These are phyloP conservation scores for Citrullus colocynthis DNA, from an alignment of 306 rosid genomes.

Conservation along the genomic window DNA sequence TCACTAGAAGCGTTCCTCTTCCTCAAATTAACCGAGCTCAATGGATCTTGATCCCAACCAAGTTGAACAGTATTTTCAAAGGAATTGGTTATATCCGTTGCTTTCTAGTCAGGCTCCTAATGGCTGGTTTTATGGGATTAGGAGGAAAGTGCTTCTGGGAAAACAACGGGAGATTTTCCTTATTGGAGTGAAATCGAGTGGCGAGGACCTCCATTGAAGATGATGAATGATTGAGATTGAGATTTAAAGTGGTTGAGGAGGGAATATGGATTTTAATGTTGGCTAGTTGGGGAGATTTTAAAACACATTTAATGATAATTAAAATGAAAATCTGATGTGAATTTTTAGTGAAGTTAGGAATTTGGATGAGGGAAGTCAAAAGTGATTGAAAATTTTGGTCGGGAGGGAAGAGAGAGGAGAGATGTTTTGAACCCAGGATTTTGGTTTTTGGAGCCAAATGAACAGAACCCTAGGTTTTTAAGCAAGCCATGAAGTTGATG, in stretches of 20 bases:
- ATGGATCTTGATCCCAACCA: neutral
- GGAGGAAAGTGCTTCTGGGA: neutral
- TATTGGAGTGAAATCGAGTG: neutral
- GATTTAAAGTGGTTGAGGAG: neutral
- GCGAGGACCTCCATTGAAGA: neutral
- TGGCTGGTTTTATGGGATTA: neutral
- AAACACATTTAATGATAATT: neutral
- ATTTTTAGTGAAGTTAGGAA: neutral
- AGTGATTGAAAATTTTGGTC: neutral
- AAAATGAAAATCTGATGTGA: neutral
- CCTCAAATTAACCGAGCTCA: neutral
- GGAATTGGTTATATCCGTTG: neutral
- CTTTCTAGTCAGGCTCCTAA: neutral
- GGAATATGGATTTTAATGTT: neutral
- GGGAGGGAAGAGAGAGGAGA: neutral
- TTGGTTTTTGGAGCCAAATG: neutral
- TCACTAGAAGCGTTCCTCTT: neutral
- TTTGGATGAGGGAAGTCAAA: neutral
- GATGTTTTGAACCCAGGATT: neutral
- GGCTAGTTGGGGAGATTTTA: neutral
- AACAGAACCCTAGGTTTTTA: neutral
- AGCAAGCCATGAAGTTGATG: neutral
- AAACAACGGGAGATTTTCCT: neutral
- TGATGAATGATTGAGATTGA: neutral
- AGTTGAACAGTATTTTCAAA: neutral